phyloP scores from a whole-genome alignment of 495 filamentous ascomycete genomes.

The Hypomontagnella submonticulosa region DNA sequence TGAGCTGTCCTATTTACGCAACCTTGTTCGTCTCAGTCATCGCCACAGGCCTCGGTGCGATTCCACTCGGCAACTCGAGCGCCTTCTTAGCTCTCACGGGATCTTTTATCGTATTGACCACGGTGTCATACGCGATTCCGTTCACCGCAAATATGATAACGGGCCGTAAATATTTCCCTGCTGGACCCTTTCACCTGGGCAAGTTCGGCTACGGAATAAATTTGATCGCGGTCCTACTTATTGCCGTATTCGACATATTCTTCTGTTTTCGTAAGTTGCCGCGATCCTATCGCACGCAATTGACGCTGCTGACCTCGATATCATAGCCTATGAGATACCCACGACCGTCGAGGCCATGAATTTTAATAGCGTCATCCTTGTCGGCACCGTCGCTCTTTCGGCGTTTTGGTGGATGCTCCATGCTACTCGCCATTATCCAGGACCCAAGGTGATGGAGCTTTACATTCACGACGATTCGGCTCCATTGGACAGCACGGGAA shows the following conservation, averaged over 20 bases:
- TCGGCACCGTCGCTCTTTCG: conserved; percentile 63
- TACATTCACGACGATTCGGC: conserved; percentile 55
- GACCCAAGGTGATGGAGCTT: conserved; percentile 64
- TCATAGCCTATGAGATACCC: conserved; percentile 66
- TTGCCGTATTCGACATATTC: conserved; percentile 74
- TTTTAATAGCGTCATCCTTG: conserved; percentile 73
- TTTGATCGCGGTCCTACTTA: conserved; percentile 68
- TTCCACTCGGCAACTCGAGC: conserved; percentile 76
- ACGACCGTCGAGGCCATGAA: conserved; percentile 72
- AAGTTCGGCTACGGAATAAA: conserved; percentile 70
- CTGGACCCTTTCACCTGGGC: conserved; percentile 77
- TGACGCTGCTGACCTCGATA: conserved; percentile 18
- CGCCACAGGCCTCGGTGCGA: conserved; percentile 74
- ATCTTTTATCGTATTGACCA: conserved; percentile 78
- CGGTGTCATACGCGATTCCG: conserved; percentile 77
- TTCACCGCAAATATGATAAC: conserved; percentile 79
- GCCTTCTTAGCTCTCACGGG: conserved; percentile 83
- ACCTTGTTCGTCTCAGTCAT: conserved; percentile 71
- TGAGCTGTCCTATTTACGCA: conserved; percentile 74
- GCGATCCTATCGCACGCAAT: neutral
- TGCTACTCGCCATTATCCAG: conserved; percentile 65
- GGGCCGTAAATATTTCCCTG: conserved; percentile 68
- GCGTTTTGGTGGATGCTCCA: conserved; percentile 74
- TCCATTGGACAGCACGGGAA: conserved; percentile 5
- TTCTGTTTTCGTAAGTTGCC: conserved; percentile 70